Conservation (phyloP, 805 yeast genomes). For the Metschnikowia santaceciliae region DNA sequence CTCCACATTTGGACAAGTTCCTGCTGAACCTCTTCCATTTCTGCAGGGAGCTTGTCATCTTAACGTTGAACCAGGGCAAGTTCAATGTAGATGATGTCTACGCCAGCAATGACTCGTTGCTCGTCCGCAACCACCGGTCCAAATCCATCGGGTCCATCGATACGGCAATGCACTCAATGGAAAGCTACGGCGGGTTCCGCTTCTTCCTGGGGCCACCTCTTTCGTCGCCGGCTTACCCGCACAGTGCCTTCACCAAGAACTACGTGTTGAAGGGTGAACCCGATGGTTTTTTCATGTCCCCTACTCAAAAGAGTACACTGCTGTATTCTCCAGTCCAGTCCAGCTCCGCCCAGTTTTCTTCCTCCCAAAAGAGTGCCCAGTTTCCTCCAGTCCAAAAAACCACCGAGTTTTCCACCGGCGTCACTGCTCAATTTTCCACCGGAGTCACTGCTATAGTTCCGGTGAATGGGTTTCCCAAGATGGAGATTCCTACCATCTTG, state of each 20-base stretch:
- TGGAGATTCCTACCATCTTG: slow-evolving; percentile 1
- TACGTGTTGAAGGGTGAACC: neutral
- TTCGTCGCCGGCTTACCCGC: neutral
- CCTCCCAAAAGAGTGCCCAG: neutral
- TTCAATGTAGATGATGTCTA: slow-evolving; percentile 4
- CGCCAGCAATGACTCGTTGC: slow-evolving; percentile 9
- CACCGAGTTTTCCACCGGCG: neutral
- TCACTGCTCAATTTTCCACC: no score
- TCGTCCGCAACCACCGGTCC: slow-evolving; percentile 6
- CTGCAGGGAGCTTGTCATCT: slow-evolving; percentile 12
- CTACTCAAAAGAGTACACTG: neutral
- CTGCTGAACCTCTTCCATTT: slow-evolving; percentile 15
- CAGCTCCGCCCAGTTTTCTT: neutral
- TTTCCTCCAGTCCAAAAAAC: neutral
- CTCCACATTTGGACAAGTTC: slow-evolving; percentile 12
- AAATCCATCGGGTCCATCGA: slow-evolving; percentile 9
- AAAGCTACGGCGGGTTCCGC: neutral
- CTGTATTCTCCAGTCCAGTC: neutral
- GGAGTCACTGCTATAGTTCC: neutral
- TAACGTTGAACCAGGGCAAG: slow-evolving; percentile 8
- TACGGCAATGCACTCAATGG: neutral
- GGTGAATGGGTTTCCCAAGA: neutral
- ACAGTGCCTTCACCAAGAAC: neutral
- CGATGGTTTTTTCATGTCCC: neutral
- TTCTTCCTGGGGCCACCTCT: neutral